Evolutionary conservation across 352 stramenopile genomes (phyloP), one percentile per base, ranked within the genome.

Genomic region (Phytophthora agathidicida): DNA sequence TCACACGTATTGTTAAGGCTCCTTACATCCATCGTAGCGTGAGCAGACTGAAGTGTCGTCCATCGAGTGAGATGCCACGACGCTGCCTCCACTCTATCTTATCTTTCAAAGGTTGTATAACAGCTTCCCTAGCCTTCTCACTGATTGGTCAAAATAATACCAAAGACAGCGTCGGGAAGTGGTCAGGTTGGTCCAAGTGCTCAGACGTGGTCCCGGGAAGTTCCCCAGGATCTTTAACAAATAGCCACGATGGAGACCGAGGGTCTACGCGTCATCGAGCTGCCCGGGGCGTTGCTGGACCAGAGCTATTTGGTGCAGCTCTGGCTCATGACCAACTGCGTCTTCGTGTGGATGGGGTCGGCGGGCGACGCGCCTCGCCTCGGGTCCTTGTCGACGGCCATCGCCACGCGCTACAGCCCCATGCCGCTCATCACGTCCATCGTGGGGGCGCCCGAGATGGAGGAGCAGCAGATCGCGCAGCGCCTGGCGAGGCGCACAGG

Each of bases 391-490:
- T 92, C 85, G 31, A 94, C 83, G 9, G 85, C 85, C 2, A 86
- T 93, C 32, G 72, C 74, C 39, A 94, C 85, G 19, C 73, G 73
- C 16, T 94, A 91, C 67, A 89, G 81, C 48, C 79, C 82, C 22
- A 91, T 94, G 77, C 85, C 85, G 16, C 65, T 92, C 23, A 80
- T 89, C 46, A 91, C 79, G 47, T 78, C 82, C n/a, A 64, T 94
- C 31, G 71, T 91, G 35, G 85, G 83, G 5, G 57, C 69, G 2
- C 73, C 78, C 0, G 81, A 91, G 63, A 85, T 89, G 70, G 76
- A 88, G 43, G 85, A 93, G 52, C 80, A 91, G 55, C 85, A 94
- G 62, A 90, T 94, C 52, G 85, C 81, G 10, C 85, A 94, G 56
- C 68, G 83, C 28, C 68, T 94, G 13, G 80, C 83, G 37, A 63